These are phyloP conservation scores for Neopestalotiopsis sp. DNA, from an alignment of 2,329 filamentous ascomycete species.

Conservation along the genomic window DNA sequence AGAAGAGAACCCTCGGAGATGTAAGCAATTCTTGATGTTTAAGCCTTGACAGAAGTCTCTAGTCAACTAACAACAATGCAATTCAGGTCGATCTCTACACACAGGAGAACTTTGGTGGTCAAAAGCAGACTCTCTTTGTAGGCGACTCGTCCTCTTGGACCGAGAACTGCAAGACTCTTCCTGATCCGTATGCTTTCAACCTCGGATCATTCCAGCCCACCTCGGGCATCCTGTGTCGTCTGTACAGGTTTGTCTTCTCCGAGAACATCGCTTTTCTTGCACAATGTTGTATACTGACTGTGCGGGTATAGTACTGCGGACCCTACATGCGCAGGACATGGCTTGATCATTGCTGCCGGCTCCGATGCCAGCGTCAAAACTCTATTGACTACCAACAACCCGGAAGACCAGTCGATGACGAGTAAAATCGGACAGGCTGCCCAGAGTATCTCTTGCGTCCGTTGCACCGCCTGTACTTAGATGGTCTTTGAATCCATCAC, in stretches of 20 bases:
- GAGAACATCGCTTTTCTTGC: too few species aligned
- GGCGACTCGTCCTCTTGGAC: background rate
- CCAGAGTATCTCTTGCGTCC: slow-evolving; percentile 7
- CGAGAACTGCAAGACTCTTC: background rate
- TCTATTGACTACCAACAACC: background rate
- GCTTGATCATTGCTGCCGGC: background rate
- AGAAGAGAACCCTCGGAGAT: background rate
- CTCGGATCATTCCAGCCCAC: background rate
- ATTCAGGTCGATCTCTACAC: background rate
- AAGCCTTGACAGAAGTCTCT: background rate
- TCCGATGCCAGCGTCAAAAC: background rate
- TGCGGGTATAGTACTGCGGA: background rate
- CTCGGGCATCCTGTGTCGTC: background rate
- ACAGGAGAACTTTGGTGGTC: background rate
- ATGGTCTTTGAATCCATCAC: background rate
- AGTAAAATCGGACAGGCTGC: background rate
- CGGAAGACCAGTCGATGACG: background rate
- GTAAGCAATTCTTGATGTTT: background rate
- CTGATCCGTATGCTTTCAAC: background rate
- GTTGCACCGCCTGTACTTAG: slow-evolving; percentile 3
- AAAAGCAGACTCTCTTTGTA: background rate
- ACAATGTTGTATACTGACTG: background rate
- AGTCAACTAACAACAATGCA: background rate
- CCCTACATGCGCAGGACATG: background rate
- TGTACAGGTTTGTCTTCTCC: background rate